These are phyloP conservation scores for Ophiostoma pallidulum DNA, from an alignment of 2,329 filamentous ascomycete genomes.

Conservation along the genomic window DNA sequence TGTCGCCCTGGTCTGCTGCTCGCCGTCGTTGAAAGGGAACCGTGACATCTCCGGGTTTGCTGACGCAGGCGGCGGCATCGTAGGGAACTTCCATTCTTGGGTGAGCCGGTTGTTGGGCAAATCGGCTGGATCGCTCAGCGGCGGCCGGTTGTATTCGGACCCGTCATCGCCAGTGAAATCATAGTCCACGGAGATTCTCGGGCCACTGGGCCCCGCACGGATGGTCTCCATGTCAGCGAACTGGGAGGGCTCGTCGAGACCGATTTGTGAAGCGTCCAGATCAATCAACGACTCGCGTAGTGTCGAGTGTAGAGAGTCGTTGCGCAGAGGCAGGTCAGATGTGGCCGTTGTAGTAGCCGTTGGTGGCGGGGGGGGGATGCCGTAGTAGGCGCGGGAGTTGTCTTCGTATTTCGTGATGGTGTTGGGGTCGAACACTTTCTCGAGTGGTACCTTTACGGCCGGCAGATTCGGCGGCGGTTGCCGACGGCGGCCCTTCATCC, in stretches of 20 bases:
- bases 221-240: conserved; percentile 56
- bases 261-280: conserved; percentile 42
- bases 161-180: conserved; percentile 39
- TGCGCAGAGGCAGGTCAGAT: conserved; percentile 50
- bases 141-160: conserved; percentile 37
- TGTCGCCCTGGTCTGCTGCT: conserved; percentile 2
- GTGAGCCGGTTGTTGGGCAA: conserved; percentile 30
- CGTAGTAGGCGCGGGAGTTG: conserved; percentile 53
- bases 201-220: conserved; percentile 30
- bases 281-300: conserved; percentile 58
- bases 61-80: conserved; percentile 37
- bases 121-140: conserved; percentile 50
- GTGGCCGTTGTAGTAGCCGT: conserved; percentile 19
- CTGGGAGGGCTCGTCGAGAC: conserved; percentile 45
- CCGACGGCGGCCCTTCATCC: conserved; percentile 40
- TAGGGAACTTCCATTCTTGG: conserved; percentile 46
- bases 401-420: conserved; percentile 56
- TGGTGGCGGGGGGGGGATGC: conserved; percentile 33
- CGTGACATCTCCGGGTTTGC: conserved; percentile 38
- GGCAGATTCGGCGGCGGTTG: conserved; percentile 50
- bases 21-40: conserved; percentile 31
- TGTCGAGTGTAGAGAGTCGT: conserved; percentile 42
- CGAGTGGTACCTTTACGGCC: conserved; percentile 48
- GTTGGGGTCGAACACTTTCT: conserved; percentile 58
- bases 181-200: conserved; percentile 40